Conservation (phyloP, 495 filamentous ascomycete genomes). For the Penicillium paxilli region DNA sequence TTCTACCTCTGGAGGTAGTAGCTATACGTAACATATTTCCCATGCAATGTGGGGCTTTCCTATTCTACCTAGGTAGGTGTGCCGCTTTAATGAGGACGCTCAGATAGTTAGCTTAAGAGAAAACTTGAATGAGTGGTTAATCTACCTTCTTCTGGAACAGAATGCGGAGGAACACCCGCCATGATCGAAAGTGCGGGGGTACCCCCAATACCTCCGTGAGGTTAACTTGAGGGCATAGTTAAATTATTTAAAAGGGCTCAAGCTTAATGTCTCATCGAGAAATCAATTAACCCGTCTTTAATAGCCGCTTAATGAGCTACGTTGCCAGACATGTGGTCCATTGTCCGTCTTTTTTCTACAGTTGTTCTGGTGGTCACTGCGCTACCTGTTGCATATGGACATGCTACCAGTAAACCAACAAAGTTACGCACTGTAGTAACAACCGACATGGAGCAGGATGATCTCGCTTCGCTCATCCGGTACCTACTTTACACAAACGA, state of each 20-base stretch:
- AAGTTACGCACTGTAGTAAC: slow-evolving; percentile 32
- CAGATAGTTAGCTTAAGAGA: too few relatives aligned
- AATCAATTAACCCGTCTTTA: background rate
- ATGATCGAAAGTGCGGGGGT: background rate
- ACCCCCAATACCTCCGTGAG: background rate
- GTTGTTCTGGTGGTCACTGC: background rate
- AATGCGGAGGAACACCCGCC: background rate
- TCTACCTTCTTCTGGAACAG: background rate
- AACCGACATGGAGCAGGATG: slow-evolving; percentile 43
- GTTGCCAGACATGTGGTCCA: background rate
- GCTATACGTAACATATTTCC: too few relatives aligned
- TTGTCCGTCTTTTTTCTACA: background rate
- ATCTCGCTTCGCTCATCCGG: slow-evolving; percentile 35
- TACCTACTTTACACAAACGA: slow-evolving; percentile 41
- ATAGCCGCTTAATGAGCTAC: background rate
- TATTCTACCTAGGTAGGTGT: too few relatives aligned
- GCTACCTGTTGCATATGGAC: background rate
- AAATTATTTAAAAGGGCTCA: background rate
- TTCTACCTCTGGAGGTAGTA: too few relatives aligned
- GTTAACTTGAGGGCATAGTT: background rate
- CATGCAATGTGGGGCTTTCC: too few relatives aligned
- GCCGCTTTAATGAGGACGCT: too few relatives aligned
- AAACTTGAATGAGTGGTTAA: background rate
- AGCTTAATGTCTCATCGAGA: background rate
- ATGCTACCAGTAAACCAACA: background rate